Evolutionary conservation across 202 grass and related monocot genomes (phyloP).

Genomic region (Musa balbisiana): DNA sequence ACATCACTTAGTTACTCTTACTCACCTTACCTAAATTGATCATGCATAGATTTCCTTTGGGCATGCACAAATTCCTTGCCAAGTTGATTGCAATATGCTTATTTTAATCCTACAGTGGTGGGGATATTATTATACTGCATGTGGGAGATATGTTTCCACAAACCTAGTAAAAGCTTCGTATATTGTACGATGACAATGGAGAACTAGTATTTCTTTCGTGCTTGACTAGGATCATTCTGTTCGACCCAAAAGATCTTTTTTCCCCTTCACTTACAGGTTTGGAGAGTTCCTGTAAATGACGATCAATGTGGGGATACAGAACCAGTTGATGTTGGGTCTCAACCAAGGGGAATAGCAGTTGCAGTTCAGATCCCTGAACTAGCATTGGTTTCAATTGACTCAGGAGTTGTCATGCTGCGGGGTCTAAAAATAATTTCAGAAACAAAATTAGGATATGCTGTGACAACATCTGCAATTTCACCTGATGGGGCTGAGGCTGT

Average conservation of each 20-base stretch:
- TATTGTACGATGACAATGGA: no score
- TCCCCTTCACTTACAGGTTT: conserved; percentile 42
- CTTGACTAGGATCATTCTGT: neutral
- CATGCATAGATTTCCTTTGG: no score
- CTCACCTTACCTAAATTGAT: no score
- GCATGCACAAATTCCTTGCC: no score
- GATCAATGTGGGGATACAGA: conserved; percentile 70
- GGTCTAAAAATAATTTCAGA: conserved; percentile 58
- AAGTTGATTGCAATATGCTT: no score
- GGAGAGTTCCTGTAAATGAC: conserved; percentile 63
- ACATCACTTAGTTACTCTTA: no score
- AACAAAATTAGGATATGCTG: conserved; percentile 60
- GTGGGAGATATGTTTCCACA: no score
- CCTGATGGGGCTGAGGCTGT: conserved; percentile 69
- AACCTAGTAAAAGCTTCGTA: no score
- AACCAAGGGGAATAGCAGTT: conserved; percentile 71
- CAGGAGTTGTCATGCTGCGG: conserved; percentile 52
- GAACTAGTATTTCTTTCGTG: neutral
- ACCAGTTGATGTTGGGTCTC: conserved; percentile 67
- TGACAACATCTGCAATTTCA: conserved; percentile 58
- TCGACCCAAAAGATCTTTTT: conserved; percentile 20
- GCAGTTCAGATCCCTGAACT: conserved; percentile 56
- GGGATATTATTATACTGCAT: no score
- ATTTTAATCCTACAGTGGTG: no score
- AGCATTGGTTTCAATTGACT: conserved; percentile 66